Evolutionary conservation across 441 rosid species (phyloP).

Genomic region (Bruguiera hainesii): DNA sequence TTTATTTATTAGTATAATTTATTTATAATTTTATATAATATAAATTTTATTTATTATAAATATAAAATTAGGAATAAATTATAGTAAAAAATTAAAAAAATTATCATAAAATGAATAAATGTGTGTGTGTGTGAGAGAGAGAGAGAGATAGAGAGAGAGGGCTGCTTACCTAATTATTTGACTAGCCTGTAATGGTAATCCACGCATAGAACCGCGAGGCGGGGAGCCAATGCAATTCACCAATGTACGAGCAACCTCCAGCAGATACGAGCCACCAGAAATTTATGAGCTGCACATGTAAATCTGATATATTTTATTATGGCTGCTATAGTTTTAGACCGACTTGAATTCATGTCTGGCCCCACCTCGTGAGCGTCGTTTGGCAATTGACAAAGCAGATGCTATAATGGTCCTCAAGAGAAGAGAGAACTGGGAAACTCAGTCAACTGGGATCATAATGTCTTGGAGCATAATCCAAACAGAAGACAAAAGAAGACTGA

Average conservation of each 20-base stretch:
- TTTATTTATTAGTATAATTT: too few species aligned
- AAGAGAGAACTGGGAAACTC: background rate
- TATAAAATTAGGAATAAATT: too few species aligned
- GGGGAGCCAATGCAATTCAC: too few species aligned
- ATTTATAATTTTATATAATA: too few species aligned
- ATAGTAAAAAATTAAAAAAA: too few species aligned
- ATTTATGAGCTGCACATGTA: slow-evolving; percentile 37
- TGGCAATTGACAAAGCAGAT: slow-evolving; percentile 13
- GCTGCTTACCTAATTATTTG: too few species aligned
- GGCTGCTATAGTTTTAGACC: slow-evolving; percentile 17
- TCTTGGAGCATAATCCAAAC: background rate
- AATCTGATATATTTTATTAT: slow-evolving; percentile 20
- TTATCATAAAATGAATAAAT: too few species aligned
- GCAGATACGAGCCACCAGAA: slow-evolving; percentile 30
- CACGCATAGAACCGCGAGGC: too few species aligned
- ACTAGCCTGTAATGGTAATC: too few species aligned
- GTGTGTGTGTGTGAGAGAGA: too few species aligned
- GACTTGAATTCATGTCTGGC: slow-evolving; percentile 27
- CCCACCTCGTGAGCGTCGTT: slow-evolving; percentile 22
- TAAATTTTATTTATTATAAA: too few species aligned
- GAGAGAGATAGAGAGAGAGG: too few species aligned
- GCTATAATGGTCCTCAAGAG: slow-evolving; percentile 16
- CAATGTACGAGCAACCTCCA: background rate
- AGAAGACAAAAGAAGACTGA: background rate
- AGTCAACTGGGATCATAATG: background rate